Conservation (phyloP, 176 grass and related monocot genomes). For the Oryza longistaminata region DNA sequence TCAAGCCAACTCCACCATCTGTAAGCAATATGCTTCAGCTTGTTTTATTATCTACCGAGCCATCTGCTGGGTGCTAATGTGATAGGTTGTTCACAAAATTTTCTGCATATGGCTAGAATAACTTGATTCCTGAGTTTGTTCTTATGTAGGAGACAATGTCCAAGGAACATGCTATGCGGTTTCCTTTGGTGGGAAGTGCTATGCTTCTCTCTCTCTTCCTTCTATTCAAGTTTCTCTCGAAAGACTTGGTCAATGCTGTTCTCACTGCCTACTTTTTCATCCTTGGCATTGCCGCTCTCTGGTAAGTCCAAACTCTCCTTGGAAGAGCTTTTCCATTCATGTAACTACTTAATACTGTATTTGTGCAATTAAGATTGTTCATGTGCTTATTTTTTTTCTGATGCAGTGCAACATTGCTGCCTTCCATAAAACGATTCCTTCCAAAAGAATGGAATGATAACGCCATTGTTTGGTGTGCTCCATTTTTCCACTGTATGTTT, state of each 20-base stretch:
- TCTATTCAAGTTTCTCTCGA: conserved; percentile 89
- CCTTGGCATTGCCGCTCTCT: conserved; percentile 81
- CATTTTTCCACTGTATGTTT: conserved; percentile 63
- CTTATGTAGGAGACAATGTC: conserved; percentile 89
- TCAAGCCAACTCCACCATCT: conserved; percentile 74
- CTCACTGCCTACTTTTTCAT: conserved; percentile 95
- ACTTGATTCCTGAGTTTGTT: conserved; percentile 9
- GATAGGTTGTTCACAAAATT: neutral
- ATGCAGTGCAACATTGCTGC: conserved; percentile 79
- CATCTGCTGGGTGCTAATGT: neutral
- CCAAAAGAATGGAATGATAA: conserved; percentile 76
- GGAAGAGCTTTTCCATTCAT: neutral
- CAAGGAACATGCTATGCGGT: conserved; percentile 93
- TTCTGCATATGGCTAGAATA: neutral
- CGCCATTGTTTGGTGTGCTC: conserved; percentile 54
- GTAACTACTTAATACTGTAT: neutral
- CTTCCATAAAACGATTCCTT: conserved; percentile 74
- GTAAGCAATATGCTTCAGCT: conserved; percentile 47
- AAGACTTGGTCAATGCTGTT: conserved; percentile 90
- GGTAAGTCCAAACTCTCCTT: conserved; percentile 46
- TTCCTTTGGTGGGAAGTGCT: conserved; percentile 92
- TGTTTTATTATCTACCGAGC: neutral
- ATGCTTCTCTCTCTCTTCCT: conserved; percentile 94
- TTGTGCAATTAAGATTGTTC: neutral
- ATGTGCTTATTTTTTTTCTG: neutral